Base-by-base conservation (phyloP, 2,329 filamentous ascomycete species). In the Epichloe gansuensis region DNA sequence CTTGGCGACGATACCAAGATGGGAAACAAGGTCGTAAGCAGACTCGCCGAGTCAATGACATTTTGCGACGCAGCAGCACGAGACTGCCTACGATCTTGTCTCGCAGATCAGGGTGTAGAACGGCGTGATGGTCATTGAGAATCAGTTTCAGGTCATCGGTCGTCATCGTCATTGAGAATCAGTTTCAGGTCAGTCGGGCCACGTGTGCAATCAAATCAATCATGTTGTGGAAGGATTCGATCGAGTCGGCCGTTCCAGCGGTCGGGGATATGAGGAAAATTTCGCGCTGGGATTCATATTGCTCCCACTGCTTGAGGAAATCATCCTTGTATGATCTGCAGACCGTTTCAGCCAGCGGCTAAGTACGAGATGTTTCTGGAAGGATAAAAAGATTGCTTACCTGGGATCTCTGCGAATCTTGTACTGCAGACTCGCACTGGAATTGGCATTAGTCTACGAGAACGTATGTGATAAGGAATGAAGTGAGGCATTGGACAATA, bases 1-100 rank as follows among this genome's bases (percentile, higher is more conserved):
- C 89, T 95, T 1, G 88, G 86, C 1, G 93, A 95, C n/a, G 86
- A 78, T 6, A 95, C 84, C 38, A 98, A 80, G 60, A 98, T 88
- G 0, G 91, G 91, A 69, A 97, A 96, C n/a, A 97, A 76, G 0
- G 89, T 91, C 55, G 93, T 91, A 46, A 97, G 77, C 2, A 97
- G 78, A 58, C 78, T 82, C 45, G 83, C 78, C 25, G 91, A 95
- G 67, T 95, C 86, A 58, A 98, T 84, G 45, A 96, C 80, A 4
- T 96, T 69, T 98, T 98, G 66, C 91, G 88, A 54, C 88, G 79
- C 57, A 98, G 71, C 48, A 98, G 74, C 31, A 94, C 87, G 61
- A 98, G 72, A 66, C 88, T 94, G 48, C 88, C 88, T 2, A 97
- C 91, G 53, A 97, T 81, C 78, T 97, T 97, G 68, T 97, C 93